Base-by-base conservation (phyloP, 768 basidiomycete genomes). In the Pleurotus djamor region DNA sequence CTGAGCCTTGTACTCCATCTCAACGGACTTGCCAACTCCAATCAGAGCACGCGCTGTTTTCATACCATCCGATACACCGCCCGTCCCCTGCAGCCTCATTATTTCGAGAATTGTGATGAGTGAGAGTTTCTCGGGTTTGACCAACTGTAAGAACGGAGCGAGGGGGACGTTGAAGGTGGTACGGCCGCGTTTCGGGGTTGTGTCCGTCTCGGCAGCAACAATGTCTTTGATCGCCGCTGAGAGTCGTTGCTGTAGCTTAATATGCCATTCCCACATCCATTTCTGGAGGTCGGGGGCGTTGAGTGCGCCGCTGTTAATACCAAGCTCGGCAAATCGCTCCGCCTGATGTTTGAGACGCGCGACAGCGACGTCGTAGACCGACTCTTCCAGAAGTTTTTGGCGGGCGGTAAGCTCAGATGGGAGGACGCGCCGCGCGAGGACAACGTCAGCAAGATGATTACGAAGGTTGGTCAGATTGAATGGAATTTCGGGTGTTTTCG, bases 191-290 rank as follows among this genome's bases (percentile, higher is more conserved):
- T 47, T 10, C 59, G 55, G 47, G 16, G 4, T 43, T 34, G 37
- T 48, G 34, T 45, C 28, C 17, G 16, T 57, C 62, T 83, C 84
- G 7, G 72, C 63, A 12, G 66, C 61, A 2, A 72, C 58, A 14
- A 90, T 79, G 7, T 72, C 72, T 10, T 71, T 66, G 17, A 89
- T 80, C 63, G 88, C 87, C 0, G 71, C 66, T 55, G 77, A 75
- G 4, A 90, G 70, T 4, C 83, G 76, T 4, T 50, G 68, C 33
- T 77, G 71, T n/a, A 95, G 78, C 61, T 80, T 79, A 14, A 72
- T 65, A 65, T 94, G 89, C 94, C 94, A 96, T 5, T 83, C 75
- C 88, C 89, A 93, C 91, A 96, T 92, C 89, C 89, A 90, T 43
- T 73, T 70, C 63, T 87, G 85, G 28, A 96, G 74, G 62, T 84